These are phyloP conservation scores for Chalciporus chontae DNA, from an alignment of 768 basidiomycete species.

Conservation along the genomic window DNA sequence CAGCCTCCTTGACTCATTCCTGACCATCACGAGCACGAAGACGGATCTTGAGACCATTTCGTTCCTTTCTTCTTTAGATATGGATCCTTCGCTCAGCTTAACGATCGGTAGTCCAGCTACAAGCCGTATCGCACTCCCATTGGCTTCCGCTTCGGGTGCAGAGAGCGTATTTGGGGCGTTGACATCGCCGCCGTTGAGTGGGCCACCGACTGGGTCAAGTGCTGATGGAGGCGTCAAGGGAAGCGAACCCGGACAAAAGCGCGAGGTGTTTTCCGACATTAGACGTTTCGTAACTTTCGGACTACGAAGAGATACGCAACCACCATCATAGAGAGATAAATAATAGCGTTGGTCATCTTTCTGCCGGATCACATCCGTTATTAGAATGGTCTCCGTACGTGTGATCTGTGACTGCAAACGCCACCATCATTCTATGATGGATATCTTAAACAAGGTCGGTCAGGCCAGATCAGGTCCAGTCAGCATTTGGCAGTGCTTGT, in stretches of 20 bases:
- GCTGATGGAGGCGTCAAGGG: constrained; percentile 37
- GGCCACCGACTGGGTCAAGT: constrained; percentile 61
- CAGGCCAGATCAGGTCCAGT: neutral
- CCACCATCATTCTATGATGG: constrained; percentile 9
- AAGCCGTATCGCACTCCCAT: constrained; percentile 56
- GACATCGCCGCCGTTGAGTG: constrained; percentile 57
- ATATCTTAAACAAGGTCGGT: neutral
- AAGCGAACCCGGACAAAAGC: constrained; percentile 46
- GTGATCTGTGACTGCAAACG: neutral
- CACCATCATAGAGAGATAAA: constrained; percentile 20
- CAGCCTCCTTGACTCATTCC: constrained; percentile 84
- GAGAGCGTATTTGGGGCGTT: constrained; percentile 62
- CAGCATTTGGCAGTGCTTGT: neutral
- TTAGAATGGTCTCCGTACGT: too few species aligned
- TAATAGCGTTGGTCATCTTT: neutral
- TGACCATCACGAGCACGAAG: constrained; percentile 90
- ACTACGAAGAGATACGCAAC: constrained; percentile 62
- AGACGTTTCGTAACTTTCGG: constrained; percentile 88
- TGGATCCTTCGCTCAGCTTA: constrained; percentile 76
- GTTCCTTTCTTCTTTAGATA: constrained; percentile 90
- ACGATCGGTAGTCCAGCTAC: constrained; percentile 63
- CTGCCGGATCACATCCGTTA: neutral
- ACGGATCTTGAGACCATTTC: constrained; percentile 85
- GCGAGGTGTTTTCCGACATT: constrained; percentile 87
- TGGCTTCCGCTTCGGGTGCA: constrained; percentile 30